Conservation (phyloP, 352 stramenopile species). For the Globisporangium alternatum region DNA sequence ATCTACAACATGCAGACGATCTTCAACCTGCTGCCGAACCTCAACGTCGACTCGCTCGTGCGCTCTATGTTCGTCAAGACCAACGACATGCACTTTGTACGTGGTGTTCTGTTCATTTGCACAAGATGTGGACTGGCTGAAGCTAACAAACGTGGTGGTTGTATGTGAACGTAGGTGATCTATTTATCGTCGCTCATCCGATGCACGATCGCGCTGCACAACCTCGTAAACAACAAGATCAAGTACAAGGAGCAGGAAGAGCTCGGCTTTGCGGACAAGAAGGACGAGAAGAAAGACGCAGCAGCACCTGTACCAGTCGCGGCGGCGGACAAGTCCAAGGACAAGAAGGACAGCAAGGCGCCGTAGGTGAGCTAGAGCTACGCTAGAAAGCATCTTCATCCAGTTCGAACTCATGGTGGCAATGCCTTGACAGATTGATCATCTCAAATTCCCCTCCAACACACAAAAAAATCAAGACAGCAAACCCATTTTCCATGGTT, state of each 20-base stretch:
- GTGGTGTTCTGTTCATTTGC: slow-evolving; percentile 13
- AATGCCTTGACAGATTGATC: too few relatives aligned
- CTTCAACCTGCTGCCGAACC: slow-evolving; percentile 98
- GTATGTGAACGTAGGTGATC: slow-evolving; percentile 75
- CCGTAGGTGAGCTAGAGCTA: slow-evolving; percentile 22
- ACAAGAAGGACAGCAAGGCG: slow-evolving; percentile 45
- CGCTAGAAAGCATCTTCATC: not conserved
- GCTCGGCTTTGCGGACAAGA: slow-evolving; percentile 65
- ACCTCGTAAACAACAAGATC: slow-evolving; percentile 99
- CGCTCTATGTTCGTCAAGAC: slow-evolving; percentile 98
- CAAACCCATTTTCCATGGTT: too few relatives aligned
- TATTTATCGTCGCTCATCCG: slow-evolving; percentile 97
- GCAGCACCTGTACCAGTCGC: not conserved
- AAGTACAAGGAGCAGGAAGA: slow-evolving; percentile 92
- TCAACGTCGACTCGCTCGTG: slow-evolving; percentile 97
- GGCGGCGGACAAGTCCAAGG: slow-evolving; percentile 25
- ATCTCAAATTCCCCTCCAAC: too few relatives aligned
- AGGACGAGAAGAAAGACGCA: slow-evolving; percentile 60
- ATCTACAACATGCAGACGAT: slow-evolving; percentile 99
- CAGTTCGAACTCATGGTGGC: not conserved
- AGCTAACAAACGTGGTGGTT: not conserved
- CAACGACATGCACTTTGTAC: slow-evolving; percentile 99
- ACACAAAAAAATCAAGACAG: too few relatives aligned
- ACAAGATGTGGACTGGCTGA: not conserved
- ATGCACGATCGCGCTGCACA: slow-evolving; percentile 97